Conservation (phyloP, 2,329 filamentous ascomycete genomes). For the Mycosphaerella arachidis region DNA sequence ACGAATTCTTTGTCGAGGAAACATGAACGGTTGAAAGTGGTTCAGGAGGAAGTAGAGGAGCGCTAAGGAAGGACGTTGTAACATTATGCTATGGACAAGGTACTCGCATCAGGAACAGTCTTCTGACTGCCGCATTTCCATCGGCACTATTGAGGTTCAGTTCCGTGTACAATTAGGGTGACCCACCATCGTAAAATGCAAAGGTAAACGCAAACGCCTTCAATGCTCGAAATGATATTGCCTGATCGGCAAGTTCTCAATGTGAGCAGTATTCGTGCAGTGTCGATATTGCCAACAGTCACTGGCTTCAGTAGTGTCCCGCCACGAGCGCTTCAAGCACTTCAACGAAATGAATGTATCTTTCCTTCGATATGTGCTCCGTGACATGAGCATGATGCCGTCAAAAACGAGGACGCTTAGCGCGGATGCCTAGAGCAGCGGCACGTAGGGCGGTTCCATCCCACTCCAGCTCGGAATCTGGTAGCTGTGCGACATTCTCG, state of each 20-base stretch:
- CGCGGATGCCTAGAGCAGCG: constrained; percentile 1
- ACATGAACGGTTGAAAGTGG: constrained; percentile 22
- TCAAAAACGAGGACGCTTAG: neutral
- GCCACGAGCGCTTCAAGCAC: too few relatives aligned
- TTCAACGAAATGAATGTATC: too few relatives aligned
- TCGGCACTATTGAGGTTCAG: neutral
- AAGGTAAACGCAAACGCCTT: neutral
- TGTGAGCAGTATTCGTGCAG: too few relatives aligned
- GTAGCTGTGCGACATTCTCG: neutral
- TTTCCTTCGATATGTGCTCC: too few relatives aligned
- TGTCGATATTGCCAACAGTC: too few relatives aligned
- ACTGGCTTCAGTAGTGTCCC: too few relatives aligned
- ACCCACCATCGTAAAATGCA: neutral
- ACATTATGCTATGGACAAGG: constrained; percentile 4
- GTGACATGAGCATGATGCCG: neutral
- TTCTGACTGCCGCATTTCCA: neutral
- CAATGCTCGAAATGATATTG: neutral
- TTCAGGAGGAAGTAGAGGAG: constrained; percentile 24
- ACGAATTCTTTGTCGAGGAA: constrained; percentile 17
- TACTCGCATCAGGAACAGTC: neutral
- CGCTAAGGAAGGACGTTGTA: neutral
- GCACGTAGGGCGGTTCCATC: neutral
- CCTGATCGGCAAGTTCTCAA: neutral
- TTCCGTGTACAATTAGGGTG: neutral
- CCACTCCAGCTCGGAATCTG: neutral